Conservation (phyloP, 108 stramenopile species). For the Conticribra guillardii region DNA sequence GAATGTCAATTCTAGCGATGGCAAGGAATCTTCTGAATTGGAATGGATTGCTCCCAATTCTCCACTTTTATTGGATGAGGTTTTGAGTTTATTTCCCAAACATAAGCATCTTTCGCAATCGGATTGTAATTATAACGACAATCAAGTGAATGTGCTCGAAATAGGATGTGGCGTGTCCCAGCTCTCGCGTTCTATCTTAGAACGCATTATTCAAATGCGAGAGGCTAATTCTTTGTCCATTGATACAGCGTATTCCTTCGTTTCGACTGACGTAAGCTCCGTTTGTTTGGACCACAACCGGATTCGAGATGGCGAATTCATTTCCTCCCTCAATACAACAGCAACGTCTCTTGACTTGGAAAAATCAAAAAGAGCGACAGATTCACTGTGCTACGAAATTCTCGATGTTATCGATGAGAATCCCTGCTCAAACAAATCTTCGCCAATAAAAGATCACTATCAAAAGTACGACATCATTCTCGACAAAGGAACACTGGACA, state of each 20-base stretch:
- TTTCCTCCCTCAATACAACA: constrained; percentile 15
- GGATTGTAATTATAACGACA: constrained; percentile 11
- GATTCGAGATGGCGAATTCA: constrained; percentile 48
- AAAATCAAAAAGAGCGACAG: background rate
- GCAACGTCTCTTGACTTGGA: background rate
- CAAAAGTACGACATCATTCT: constrained; percentile 62
- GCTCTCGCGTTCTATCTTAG: constrained; percentile 58
- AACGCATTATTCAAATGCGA: constrained; percentile 24
- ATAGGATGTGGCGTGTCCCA: constrained; percentile 81
- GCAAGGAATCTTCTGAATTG: constrained; percentile 48
- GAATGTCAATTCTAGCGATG: constrained; percentile 19
- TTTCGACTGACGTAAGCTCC: constrained; percentile 74
- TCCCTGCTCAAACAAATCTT: background rate
- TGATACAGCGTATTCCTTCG: constrained; percentile 32
- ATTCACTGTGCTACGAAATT: constrained; percentile 10
- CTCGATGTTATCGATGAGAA: constrained; percentile 54
- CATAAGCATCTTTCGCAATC: background rate
- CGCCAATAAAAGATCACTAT: too few species aligned
- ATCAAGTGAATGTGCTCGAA: constrained; percentile 51
- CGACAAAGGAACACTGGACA: constrained; percentile 84
- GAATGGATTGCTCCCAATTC: constrained; percentile 44
- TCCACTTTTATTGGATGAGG: constrained; percentile 33
- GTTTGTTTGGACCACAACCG: constrained; percentile 62
- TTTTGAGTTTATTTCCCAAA: constrained; percentile 33
- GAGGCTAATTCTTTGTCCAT: background rate